Evolutionary conservation across 805 yeast genomes (phyloP).

Genomic region (Trichomonascus vanleenenianus): DNA sequence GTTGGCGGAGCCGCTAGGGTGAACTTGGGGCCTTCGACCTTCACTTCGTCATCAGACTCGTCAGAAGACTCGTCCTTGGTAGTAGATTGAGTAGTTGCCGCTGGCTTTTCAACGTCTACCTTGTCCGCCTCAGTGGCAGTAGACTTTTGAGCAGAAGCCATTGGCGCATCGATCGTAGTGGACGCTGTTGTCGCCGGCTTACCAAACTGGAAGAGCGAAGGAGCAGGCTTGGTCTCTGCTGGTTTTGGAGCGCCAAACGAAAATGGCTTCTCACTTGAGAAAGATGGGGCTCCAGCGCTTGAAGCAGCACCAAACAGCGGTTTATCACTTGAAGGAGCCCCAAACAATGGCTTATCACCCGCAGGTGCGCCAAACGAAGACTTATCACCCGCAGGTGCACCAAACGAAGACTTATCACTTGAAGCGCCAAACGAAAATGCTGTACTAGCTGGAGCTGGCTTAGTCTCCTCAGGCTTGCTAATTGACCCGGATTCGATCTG

Average conservation of each 20-base stretch:
- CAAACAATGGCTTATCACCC: neutral
- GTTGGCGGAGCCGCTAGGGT: conserved; percentile 40
- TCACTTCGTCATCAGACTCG: conserved; percentile 53
- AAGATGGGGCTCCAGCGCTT: neutral
- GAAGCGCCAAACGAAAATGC: neutral
- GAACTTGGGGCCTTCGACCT: conserved; percentile 63
- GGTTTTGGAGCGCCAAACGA: neutral
- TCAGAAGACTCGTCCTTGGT: conserved; percentile 26
- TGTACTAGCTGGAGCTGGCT: too few species aligned
- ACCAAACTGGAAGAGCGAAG: neutral
- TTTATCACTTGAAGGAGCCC: neutral
- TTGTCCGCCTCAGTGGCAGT: neutral
- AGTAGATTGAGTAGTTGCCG: conserved; percentile 17
- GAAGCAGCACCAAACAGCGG: too few species aligned
- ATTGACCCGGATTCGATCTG: conserved; percentile 28
- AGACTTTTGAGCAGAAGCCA: neutral
- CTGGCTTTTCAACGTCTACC: conserved; percentile 3
- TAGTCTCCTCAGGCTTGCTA: neutral
- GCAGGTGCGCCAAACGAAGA: neutral
- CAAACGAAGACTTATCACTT: neutral
- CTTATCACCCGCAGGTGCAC: neutral
- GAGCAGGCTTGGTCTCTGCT: neutral
- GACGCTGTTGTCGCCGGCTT: neutral
- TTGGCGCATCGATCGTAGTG: neutral
- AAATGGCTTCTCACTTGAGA: conserved; percentile 1